These are phyloP conservation scores for Colletotrichum lini DNA, from an alignment of 2,329 filamentous ascomycete genomes.

Conservation along the genomic window DNA sequence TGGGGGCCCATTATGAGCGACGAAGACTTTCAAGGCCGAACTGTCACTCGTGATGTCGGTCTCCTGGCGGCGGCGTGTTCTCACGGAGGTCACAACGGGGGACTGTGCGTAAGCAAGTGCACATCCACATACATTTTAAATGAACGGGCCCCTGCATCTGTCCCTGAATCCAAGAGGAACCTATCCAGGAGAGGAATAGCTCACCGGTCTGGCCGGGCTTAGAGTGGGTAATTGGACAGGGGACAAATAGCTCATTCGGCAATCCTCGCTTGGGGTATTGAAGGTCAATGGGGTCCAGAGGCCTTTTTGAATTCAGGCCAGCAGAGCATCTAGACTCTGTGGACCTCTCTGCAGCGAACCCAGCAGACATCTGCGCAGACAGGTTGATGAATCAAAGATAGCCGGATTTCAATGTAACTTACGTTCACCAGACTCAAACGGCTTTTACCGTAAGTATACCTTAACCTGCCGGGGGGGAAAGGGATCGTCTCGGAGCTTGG, in stretches of 20 bases:
- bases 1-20: slow-evolving; percentile 4
- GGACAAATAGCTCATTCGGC: slow-evolving; percentile 31
- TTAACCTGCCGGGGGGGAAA: neutral
- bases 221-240: slow-evolving; percentile 14
- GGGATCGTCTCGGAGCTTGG: neutral
- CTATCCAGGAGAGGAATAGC: slow-evolving; percentile 5
- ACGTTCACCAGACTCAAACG: neutral
- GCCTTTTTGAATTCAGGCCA: slow-evolving; percentile 8
- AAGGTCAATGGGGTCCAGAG: slow-evolving; percentile 27
- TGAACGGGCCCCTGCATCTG: slow-evolving; percentile 5
- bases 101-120: neutral
- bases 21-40: neutral
- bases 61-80: neutral
- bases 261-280: slow-evolving; percentile 31
- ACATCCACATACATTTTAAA: no score
- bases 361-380: neutral
- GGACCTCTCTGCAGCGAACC: neutral
- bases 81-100: no score
- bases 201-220: neutral
- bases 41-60: neutral
- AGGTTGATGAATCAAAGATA: neutral
- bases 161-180: neutral
- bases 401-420: neutral
- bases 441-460: neutral
- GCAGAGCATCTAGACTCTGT: neutral